phyloP scores from a whole-genome alignment of 768 basidiomycete genomes.

The Tylopilus rubrobrunneus region DNA sequence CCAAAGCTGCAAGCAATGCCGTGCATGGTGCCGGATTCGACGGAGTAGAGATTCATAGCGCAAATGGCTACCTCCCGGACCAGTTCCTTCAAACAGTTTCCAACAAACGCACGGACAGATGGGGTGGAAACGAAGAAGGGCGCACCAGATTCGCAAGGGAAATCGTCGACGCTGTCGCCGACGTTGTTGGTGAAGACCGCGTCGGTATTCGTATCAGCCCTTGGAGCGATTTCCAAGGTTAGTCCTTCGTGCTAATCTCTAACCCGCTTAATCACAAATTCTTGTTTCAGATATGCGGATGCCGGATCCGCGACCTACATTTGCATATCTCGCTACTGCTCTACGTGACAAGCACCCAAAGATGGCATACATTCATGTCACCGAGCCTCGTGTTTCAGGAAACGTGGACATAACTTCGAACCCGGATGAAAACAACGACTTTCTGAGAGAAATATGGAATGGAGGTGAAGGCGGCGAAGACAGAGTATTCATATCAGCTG shows the following conservation, averaged over 20 bases:
- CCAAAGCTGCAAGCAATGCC: background rate
- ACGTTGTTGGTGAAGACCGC: background rate
- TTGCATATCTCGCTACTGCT: slow-evolving; percentile 42
- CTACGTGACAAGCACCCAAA: slow-evolving; percentile 29
- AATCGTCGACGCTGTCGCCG: background rate
- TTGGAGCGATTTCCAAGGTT: background rate
- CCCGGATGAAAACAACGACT: background rate
- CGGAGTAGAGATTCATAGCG: background rate
- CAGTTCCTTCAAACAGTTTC: background rate
- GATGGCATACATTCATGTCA: slow-evolving; percentile 50
- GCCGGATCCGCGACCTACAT: slow-evolving; percentile 17
- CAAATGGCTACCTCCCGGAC: background rate
- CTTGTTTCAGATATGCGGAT: slow-evolving; percentile 44
- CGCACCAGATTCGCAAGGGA: background rate
- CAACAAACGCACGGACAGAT: background rate
- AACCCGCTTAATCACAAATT: background rate
- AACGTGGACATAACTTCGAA: background rate
- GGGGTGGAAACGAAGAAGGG: background rate
- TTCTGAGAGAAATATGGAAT: background rate
- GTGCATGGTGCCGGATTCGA: background rate
- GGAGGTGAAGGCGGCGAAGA: background rate
- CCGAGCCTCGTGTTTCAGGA: slow-evolving; percentile 9
- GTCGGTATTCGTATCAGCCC: slow-evolving; percentile 1
- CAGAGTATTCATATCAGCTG: background rate
- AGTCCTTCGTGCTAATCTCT: background rate